Evolutionary conservation across 2,329 filamentous ascomycete species (phyloP), one percentile per base, ranked within the genome.

Genomic region (Laburnicola sp.): DNA sequence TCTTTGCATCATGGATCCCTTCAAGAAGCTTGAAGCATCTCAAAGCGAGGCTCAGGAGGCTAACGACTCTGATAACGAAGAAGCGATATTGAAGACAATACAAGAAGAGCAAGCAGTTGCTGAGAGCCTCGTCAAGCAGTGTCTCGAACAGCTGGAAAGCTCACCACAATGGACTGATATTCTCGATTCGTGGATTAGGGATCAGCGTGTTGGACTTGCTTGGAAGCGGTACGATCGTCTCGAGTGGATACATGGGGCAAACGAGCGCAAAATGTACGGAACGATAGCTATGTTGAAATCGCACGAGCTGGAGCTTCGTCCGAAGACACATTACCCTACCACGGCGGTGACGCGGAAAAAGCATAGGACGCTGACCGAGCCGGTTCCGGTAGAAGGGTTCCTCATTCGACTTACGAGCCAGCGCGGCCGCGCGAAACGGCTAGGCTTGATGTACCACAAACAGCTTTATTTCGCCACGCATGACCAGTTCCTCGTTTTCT

Each of bases 171-270:
- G 84, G 83, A 71, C 76, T 5, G 78, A 83, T 41, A 77, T 87
- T 2, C 63, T 87, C 9, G 76, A 80, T 31, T 66, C 75, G n/a
- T 87, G 85, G 85, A 75, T 78, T 3, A 77, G 77, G 44, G 73
- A 78, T 22, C 79, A 82, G 51, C 80, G 80, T 25, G 82, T 87
- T 65, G 85, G 85, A 2, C 76, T 88, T 41, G 85, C 83, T 3
- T 88, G 85, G 85, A 86, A 85, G 68, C 77, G 85, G 39, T 88
- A 87, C 62, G 85, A 88, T 61, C 78, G 85, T 23, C 73, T 88
- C 11, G 85, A 88, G 69, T 88, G 85, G 85, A 76, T 88, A 3
- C 79, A 86, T 66, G 85, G 85, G 11, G 75, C 76, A 8, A 85
- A 86, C 46, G 85, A 88, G 64, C 79, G 83, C 57, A 83, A 82